Base-by-base conservation (phyloP, 2,329 filamentous ascomycete genomes). In the Plectosphaerella sp. region DNA sequence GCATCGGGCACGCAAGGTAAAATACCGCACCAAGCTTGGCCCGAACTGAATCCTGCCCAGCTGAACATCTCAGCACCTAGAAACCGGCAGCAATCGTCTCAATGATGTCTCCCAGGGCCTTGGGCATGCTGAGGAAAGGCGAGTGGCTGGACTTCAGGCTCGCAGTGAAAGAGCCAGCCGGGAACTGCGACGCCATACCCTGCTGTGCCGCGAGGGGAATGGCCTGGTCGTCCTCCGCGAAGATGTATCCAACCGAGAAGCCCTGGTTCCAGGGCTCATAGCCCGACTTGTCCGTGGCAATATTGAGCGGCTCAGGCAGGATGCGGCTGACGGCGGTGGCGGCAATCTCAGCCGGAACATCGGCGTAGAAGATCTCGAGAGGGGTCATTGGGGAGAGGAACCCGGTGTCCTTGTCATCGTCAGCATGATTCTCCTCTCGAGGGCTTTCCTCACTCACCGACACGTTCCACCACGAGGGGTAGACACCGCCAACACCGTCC, bases 241-340 rank as follows among this genome's bases (percentile, higher is more conserved):
- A 57, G 46, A 65, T 58, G 52, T 59, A 65, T 52, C 59, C 58
- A 37, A 55, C 58, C 25, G 61, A 53, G 10, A 65, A 59, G n/a
- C 62, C 59, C 12, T 62, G 49, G 16, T 59, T 57, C 63, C 63
- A 65, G 3, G 63, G 61, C 41, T 62, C 63, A 10, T 58, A 62
- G 18, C 53, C 54, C 0, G 60, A 57, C 5, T 52, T 37, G 22
- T 58, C 62, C 6, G 58, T 58, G 10, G 63, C 61, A 52, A 33
- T 61, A 15, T 45, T 48, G 28, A 43, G 25, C 10, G 54, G 48
- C 52, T 56, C 47, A 39, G 42, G 45, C 43, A 39, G 50, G 6
- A 56, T 22, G 53, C n/a, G 56, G 46, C 4, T 58, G 43, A 3
- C 52, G 51, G 59, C 54, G 36, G 54, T 47, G n/a, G 57, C 47